Percentiles rank a stretch among this genome's conserved stretches.
Evolutionary conservation across 2,329 filamentous ascomycete species (phyloP).

Genomic region (Ceratocystis smalleyi): DNA sequence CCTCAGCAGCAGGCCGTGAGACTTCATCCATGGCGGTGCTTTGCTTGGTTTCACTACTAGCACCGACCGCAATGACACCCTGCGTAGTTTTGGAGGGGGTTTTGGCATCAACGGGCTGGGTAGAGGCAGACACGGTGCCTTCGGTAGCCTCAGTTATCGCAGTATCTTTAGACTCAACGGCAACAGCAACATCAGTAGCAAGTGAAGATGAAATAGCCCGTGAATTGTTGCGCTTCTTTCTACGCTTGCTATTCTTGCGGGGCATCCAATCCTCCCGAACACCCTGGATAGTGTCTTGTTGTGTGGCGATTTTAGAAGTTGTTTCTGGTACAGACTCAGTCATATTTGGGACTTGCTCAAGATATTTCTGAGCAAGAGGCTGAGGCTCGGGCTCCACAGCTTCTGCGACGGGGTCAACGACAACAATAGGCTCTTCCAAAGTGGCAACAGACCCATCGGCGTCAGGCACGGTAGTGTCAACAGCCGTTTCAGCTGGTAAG

Average conservation of each 20-base stretch:
- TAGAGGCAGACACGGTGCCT: not conserved
- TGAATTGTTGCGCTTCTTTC: constrained; percentile 4
- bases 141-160: not conserved
- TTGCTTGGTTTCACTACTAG: not conserved
- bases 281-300: not conserved
- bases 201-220: not conserved
- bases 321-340: not conserved
- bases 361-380: not conserved
- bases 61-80: not conserved
- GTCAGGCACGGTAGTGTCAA: too few species aligned
- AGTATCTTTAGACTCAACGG: not conserved
- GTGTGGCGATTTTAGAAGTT: not conserved
- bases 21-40: not conserved
- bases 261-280: constrained; percentile 15
- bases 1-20: not conserved
- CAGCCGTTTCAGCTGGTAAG: not conserved
- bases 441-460: not conserved
- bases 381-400: not conserved
- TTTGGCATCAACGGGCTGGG: not conserved
- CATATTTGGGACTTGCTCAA: not conserved
- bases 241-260: constrained; percentile 8
- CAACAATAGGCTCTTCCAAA: not conserved
- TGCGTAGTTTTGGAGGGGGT: not conserved
- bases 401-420: not conserved
- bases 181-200: not conserved